phyloP scores from a whole-genome alignment of 768 basidiomycete genomes.

The Pisolithus orientalis region DNA sequence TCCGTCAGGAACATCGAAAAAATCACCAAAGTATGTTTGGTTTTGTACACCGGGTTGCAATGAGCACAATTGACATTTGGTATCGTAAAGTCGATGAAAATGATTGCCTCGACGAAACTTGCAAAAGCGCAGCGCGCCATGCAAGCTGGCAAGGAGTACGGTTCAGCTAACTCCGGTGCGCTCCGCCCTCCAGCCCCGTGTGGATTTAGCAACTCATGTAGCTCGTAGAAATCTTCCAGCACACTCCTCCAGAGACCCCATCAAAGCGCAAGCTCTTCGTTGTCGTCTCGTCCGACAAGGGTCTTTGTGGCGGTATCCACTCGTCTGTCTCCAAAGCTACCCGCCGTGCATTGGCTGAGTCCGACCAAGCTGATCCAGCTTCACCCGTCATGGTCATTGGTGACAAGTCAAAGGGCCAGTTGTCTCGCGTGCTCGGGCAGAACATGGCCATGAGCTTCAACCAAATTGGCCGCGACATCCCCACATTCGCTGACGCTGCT shows the following conservation, averaged over 20 bases:
- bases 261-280: constrained; percentile 82
- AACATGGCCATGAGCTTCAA: constrained; percentile 88
- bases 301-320: constrained; percentile 99
- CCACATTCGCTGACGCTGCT: constrained; percentile 94
- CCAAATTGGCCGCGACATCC: constrained; percentile 96
- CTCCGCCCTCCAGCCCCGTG: constrained; percentile 3
- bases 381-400: constrained; percentile 84
- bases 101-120: constrained; percentile 97
- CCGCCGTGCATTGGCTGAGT: constrained; percentile 59
- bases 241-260: constrained; percentile 62
- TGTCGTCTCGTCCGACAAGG: constrained; percentile 96
- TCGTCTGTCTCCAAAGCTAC: constrained; percentile 92
- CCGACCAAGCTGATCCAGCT: constrained; percentile 41
- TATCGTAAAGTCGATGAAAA: constrained; percentile 82
- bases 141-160: constrained; percentile 87
- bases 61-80: neutral
- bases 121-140: constrained; percentile 94
- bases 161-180: constrained; percentile 81
- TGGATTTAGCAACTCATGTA: constrained; percentile 1
- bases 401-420: constrained; percentile 96
- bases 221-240: constrained; percentile 76
- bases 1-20: constrained; percentile 98
- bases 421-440: constrained; percentile 55
- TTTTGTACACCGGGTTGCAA: neutral
- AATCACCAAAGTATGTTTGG: constrained; percentile 84